Percentiles rank a stretch among this genome's conserved stretches.
phyloP scores from a whole-genome alignment of 2,329 filamentous ascomycete species.

The Fusarium illudens region DNA sequence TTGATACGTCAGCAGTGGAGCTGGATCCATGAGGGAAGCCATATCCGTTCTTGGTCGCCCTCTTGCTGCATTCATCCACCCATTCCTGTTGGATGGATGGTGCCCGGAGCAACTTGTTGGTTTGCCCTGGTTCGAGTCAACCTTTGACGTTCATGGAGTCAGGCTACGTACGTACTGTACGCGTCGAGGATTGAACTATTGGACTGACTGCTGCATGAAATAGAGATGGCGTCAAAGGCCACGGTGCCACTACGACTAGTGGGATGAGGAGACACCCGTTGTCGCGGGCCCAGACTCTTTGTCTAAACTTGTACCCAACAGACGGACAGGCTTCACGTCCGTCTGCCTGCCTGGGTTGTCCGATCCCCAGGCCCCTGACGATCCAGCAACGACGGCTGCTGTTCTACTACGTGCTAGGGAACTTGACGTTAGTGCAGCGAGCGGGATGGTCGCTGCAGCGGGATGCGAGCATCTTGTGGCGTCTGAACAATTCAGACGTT shows the following conservation, averaged over 20 bases:
- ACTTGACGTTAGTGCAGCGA: slow-evolving; percentile 16
- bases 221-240: slow-evolving; percentile 27
- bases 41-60: not conserved
- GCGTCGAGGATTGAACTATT: slow-evolving; percentile 19
- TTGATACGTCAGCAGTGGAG: slow-evolving; percentile 38
- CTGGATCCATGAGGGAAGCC: not conserved
- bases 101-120: not conserved
- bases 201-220: slow-evolving; percentile 18
- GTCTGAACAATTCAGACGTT: slow-evolving; percentile 13
- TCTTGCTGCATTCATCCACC: not conserved
- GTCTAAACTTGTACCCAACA: too few species aligned
- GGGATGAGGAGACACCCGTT: slow-evolving; percentile 30
- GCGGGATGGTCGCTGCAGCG: not conserved
- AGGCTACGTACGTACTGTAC: slow-evolving; percentile 2
- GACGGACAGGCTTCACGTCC: not conserved
- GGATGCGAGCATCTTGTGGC: slow-evolving; percentile 15
- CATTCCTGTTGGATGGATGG: not conserved
- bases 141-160: not conserved
- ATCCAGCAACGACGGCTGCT: slow-evolving; percentile 14
- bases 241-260: slow-evolving; percentile 23
- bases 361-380: slow-evolving; percentile 25
- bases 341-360: not conserved
- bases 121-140: not conserved
- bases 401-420: slow-evolving; percentile 17
- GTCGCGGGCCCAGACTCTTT: slow-evolving; percentile 28